phyloP scores from a whole-genome alignment of 768 basidiomycete genomes.

The Boletus sp. region DNA sequence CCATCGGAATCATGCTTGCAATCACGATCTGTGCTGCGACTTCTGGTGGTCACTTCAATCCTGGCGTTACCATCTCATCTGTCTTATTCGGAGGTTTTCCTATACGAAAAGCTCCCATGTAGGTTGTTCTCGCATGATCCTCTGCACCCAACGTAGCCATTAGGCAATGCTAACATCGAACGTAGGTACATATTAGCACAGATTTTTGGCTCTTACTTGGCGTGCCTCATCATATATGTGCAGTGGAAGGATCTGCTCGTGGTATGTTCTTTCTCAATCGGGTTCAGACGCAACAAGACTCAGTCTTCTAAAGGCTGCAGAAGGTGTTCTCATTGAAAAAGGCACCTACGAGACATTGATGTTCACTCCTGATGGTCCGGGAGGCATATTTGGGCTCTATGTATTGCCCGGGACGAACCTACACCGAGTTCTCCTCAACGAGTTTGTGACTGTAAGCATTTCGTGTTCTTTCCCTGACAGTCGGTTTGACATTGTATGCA shows the following conservation, averaged over 20 bases:
- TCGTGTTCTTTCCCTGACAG: background rate
- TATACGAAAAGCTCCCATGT: constrained; percentile 49
- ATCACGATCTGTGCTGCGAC: constrained; percentile 49
- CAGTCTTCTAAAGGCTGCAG: constrained; percentile 19
- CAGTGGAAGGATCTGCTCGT: constrained; percentile 57
- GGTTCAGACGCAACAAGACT: constrained; percentile 16
- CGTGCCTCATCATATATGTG: constrained; percentile 56
- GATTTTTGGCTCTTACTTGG: constrained; percentile 63
- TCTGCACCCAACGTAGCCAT: background rate
- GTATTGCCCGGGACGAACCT: constrained; percentile 32
- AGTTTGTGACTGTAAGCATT: constrained; percentile 36
- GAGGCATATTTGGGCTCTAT: constrained; percentile 40
- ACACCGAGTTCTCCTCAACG: constrained; percentile 37
- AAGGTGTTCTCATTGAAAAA: constrained; percentile 29
- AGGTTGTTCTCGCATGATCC: constrained; percentile 16
- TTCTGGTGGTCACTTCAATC: constrained; percentile 67
- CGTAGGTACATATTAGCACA: constrained; percentile 67
- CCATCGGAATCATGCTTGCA: constrained; percentile 59
- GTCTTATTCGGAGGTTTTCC: constrained; percentile 58
- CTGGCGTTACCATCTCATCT: constrained; percentile 55
- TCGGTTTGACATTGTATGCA: background rate
- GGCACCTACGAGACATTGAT: constrained; percentile 31
- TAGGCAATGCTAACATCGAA: constrained; percentile 9
- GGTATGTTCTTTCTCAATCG: constrained; percentile 46
- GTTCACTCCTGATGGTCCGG: constrained; percentile 37